These are phyloP conservation scores for Phytophthora tubulina DNA, from an alignment of 352 stramenopile species.

Conservation along the genomic window DNA sequence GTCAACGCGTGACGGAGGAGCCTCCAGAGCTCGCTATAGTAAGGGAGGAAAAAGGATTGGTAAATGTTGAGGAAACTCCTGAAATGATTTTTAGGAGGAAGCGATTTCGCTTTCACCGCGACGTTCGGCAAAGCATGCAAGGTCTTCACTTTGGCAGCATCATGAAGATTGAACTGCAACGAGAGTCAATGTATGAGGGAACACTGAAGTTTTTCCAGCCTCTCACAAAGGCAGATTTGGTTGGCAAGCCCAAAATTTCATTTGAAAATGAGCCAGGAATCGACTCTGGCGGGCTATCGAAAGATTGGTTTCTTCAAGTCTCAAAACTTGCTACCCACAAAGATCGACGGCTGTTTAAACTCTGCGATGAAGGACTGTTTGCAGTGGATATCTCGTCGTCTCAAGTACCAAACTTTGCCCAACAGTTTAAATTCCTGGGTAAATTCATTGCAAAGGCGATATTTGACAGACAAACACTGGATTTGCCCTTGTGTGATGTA, in stretches of 20 bases:
- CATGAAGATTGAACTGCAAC: conserved; percentile 57
- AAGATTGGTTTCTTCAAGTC: conserved; percentile 91
- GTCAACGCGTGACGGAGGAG: conserved; percentile 71
- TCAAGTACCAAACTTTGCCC: conserved; percentile 40
- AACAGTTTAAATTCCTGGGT: conserved; percentile 75
- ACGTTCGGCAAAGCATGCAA: conserved; percentile 61
- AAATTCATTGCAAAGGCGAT: conserved; percentile 89
- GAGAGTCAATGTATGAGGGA: conserved; percentile 76
- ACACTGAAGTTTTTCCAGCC: conserved; percentile 65
- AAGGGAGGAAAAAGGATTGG: conserved; percentile 49
- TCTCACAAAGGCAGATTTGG: conserved; percentile 58
- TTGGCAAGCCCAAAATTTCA: conserved; percentile 80
- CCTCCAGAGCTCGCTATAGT: conserved; percentile 57
- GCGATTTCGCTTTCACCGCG: conserved; percentile 85
- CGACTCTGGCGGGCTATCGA: conserved; percentile 89
- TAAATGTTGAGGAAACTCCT: conserved; percentile 66
- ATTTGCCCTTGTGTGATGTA: conserved; percentile 79
- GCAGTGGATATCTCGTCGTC: conserved; percentile 57
- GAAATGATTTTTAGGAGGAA: conserved; percentile 90
- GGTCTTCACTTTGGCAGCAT: conserved; percentile 44
- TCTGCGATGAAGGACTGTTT: conserved; percentile 60
- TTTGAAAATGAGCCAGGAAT: conserved; percentile 89
- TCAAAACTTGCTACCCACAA: conserved; percentile 58
- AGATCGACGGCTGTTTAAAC: conserved; percentile 56
- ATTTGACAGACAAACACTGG: conserved; percentile 86